A percentile compares a stretch with the other conserved stretches of the same genome.
phyloP scores from a whole-genome alignment of 139 green algal species.

The Chlamydomonas incerta region DNA sequence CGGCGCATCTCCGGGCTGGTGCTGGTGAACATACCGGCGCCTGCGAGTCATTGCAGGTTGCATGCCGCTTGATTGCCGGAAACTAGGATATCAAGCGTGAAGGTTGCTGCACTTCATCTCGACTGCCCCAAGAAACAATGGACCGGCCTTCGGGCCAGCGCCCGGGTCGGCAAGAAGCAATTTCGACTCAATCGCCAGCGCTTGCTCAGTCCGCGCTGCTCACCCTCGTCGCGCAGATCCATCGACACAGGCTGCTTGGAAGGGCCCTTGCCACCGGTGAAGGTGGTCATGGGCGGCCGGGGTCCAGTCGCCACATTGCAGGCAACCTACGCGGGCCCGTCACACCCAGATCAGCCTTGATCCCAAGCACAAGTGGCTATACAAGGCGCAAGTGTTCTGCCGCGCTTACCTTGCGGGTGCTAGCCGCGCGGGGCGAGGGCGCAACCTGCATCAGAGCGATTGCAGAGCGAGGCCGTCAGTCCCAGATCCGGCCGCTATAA shows the following conservation, averaged over 20 bases:
- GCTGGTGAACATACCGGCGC: conserved; percentile 90
- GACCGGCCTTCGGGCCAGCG: too few relatives aligned
- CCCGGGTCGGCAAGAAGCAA: too few relatives aligned
- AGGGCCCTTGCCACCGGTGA: conserved; percentile 7
- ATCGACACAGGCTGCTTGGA: conserved; percentile 58
- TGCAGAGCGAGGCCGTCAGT: not conserved
- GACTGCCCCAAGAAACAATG: too few relatives aligned
- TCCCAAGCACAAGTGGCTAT: not conserved
- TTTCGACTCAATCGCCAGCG: too few relatives aligned
- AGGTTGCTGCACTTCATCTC: too few relatives aligned
- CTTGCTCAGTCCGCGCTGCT: conserved; percentile 24
- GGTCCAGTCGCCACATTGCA: conserved; percentile 69
- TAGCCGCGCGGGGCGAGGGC: conserved; percentile 14
- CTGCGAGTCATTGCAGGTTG: conserved; percentile 15
- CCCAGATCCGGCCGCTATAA: too few relatives aligned
- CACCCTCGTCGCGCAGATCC: conserved; percentile 63
- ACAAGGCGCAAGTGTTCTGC: too few relatives aligned
- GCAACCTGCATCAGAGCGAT: conserved; percentile 17
- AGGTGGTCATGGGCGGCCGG: conserved; percentile 49
- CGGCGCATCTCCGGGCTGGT: conserved; percentile 91
- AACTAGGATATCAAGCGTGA: not conserved
- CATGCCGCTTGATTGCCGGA: not conserved
- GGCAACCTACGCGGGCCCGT: conserved; percentile 40
- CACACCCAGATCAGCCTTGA: not conserved
- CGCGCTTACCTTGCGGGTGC: conserved; percentile 5